Evolutionary conservation across 148 eudicot genomes (phyloP).

Genomic region (Vaccinium darrowii): DNA sequence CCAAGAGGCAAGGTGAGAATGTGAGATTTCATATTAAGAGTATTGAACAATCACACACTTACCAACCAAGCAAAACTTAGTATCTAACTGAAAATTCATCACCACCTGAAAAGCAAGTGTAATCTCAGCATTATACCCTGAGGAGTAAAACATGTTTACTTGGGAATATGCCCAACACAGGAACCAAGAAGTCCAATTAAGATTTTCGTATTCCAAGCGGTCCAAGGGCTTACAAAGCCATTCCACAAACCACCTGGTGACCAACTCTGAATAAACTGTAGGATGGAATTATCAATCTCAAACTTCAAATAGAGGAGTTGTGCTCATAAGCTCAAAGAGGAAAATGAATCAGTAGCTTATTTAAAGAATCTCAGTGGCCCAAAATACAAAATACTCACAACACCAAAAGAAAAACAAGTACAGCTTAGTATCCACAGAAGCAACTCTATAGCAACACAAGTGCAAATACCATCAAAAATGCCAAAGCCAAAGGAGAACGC

Average conservation of each 20-base stretch:
- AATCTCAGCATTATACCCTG: too few species aligned
- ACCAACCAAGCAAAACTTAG: too few species aligned
- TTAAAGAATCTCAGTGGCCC: conserved; percentile 13
- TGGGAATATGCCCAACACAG: neutral
- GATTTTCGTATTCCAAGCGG: neutral
- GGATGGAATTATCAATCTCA: neutral
- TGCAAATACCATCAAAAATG: conserved; percentile 20
- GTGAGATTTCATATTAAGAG: neutral
- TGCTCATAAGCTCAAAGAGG: neutral
- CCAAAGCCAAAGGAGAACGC: conserved; percentile 17
- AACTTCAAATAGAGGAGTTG: conserved; percentile 3
- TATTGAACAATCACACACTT: too few species aligned
- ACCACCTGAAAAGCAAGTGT: too few species aligned
- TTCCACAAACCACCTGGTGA: neutral
- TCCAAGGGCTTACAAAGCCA: neutral
- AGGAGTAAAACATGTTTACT: too few species aligned
- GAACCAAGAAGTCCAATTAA: neutral
- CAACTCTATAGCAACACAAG: conserved; percentile 22
- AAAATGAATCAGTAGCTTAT: neutral
- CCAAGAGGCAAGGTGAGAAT: neutral
- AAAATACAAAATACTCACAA: neutral
- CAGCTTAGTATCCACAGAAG: conserved; percentile 4
- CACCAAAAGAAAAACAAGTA: neutral
- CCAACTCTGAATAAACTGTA: neutral
- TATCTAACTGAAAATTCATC: too few species aligned